Evolutionary conservation across 1,284 basidiomycete genomes (phyloP).

Genomic region (Sphaerobolus stellatus): DNA sequence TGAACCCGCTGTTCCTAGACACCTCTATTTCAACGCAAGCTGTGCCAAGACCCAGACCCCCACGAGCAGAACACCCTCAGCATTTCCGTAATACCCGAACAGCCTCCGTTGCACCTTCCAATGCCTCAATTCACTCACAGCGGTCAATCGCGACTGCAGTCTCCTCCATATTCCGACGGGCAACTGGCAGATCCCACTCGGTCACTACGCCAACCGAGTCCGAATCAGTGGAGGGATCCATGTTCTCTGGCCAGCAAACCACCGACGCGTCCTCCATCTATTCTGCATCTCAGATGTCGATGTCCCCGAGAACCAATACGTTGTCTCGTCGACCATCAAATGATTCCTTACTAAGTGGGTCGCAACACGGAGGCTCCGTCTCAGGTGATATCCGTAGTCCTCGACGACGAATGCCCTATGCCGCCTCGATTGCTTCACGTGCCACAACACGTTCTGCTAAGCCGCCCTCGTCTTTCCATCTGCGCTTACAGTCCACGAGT

Average conservation of each 20-base stretch:
- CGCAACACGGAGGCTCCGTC: slow-evolving; percentile 6
- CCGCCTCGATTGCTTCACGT: slow-evolving; percentile 14
- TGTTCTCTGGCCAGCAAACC: slow-evolving; percentile 3
- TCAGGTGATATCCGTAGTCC: slow-evolving; percentile 7
- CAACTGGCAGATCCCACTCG: slow-evolving; percentile 40
- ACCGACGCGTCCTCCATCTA: slow-evolving; percentile 8
- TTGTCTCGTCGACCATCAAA: slow-evolving; percentile 9
- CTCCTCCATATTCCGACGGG: slow-evolving; percentile 58
- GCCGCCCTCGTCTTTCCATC: slow-evolving; percentile 16
- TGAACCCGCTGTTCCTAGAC: no score
- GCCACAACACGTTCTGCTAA: slow-evolving; percentile 12
- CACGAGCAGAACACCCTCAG: not conserved
- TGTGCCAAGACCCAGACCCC: not conserved
- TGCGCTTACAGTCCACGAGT: slow-evolving; percentile 5
- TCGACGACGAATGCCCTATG: slow-evolving; percentile 11
- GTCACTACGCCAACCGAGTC: not conserved
- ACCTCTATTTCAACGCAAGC: no score
- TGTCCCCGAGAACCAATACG: no score
- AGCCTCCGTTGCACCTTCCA: not conserved
- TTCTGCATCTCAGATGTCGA: slow-evolving; percentile 7
- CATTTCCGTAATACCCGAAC: not conserved
- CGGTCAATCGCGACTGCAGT: slow-evolving; percentile 59
- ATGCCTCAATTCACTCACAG: slow-evolving; percentile 53
- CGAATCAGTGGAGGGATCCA: slow-evolving; percentile 1
- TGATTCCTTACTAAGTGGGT: slow-evolving; percentile 6